phyloP scores from a whole-genome alignment of 2,329 filamentous ascomycete species.

The Plectosphaerella cucumerina region DNA sequence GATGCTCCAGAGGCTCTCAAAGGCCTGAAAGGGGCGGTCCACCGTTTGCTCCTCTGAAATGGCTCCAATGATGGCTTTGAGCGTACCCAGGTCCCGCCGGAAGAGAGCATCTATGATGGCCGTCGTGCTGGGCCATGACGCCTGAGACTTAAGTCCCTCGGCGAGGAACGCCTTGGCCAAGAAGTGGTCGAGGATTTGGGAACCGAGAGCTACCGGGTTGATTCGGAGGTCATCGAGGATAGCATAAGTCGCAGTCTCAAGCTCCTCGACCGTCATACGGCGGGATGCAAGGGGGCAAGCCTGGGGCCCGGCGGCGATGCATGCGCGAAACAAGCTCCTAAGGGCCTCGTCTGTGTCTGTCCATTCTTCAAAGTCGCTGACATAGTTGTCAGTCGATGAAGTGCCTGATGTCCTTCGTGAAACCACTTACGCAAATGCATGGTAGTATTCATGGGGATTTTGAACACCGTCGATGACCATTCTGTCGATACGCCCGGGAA shows the following conservation, averaged over 20 bases:
- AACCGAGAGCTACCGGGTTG: constrained; percentile 16
- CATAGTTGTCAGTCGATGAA: neutral
- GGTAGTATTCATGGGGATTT: constrained; percentile 26
- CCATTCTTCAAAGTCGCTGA: constrained; percentile 19
- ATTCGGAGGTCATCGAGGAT: constrained; percentile 17
- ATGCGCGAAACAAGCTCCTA: constrained; percentile 17
- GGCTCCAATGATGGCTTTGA: neutral
- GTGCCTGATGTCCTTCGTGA: neutral
- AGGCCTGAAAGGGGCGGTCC: neutral
- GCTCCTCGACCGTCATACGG: constrained; percentile 12
- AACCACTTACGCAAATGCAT: neutral
- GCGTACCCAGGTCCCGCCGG: neutral
- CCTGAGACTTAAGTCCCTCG: constrained; percentile 8
- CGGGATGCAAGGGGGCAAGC: constrained; percentile 17
- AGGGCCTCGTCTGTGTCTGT: constrained; percentile 20
- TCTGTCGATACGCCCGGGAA: constrained; percentile 27
- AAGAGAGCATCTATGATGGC: constrained; percentile 7
- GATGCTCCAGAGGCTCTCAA: constrained; percentile 17
- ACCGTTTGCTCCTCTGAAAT: constrained; percentile 4
- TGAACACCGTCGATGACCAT: constrained; percentile 25
- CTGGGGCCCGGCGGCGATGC: constrained; percentile 13
- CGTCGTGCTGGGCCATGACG: neutral
- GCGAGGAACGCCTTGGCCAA: constrained; percentile 8
- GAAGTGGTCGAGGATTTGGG: constrained; percentile 18
- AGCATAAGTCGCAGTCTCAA: constrained; percentile 17